Evolutionary conservation across 129 eudicot species (phyloP).

Genomic region (Apium graveolens): DNA sequence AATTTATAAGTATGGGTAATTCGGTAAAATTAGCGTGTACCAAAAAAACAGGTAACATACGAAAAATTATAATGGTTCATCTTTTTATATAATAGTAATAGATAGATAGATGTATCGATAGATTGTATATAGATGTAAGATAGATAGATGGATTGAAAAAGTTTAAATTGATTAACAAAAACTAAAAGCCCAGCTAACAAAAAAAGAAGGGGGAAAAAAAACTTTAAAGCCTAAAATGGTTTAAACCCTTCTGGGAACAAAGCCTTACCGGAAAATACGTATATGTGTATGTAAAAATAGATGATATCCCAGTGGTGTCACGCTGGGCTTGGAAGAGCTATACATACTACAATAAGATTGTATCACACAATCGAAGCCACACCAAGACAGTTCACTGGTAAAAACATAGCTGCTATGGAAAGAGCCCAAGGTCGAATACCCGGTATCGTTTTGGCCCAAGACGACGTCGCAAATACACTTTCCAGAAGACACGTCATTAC

Average conservation of each 20-base stretch:
- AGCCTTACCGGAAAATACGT: background rate
- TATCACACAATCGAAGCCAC: conserved; percentile 80
- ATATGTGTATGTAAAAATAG: no score
- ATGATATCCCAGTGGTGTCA: conserved; percentile 64
- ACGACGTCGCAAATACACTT: conserved; percentile 25
- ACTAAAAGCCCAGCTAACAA: no score
- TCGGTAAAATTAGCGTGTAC: no score
- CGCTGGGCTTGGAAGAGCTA: conserved; percentile 29
- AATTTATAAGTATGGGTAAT: no score
- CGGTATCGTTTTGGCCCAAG: conserved; percentile 59
- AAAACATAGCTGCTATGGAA: conserved; percentile 50
- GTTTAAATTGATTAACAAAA: no score
- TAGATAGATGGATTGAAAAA: no score
- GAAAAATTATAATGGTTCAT: no score
- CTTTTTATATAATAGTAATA: no score
- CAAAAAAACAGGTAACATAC: no score
- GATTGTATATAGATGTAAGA: no score
- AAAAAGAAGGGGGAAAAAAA: no score
- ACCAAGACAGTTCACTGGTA: conserved; percentile 62
- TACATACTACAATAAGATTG: conserved; percentile 21
- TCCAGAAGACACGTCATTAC: conserved; percentile 55
- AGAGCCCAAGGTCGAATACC: conserved; percentile 97
- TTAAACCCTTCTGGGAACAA: background rate
- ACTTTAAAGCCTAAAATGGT: background rate
- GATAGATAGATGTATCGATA: no score